Evolutionary conservation across 2,329 filamentous ascomycete genomes (phyloP), one percentile per base, ranked within the genome.

Genomic region (Septoria linicola): DNA sequence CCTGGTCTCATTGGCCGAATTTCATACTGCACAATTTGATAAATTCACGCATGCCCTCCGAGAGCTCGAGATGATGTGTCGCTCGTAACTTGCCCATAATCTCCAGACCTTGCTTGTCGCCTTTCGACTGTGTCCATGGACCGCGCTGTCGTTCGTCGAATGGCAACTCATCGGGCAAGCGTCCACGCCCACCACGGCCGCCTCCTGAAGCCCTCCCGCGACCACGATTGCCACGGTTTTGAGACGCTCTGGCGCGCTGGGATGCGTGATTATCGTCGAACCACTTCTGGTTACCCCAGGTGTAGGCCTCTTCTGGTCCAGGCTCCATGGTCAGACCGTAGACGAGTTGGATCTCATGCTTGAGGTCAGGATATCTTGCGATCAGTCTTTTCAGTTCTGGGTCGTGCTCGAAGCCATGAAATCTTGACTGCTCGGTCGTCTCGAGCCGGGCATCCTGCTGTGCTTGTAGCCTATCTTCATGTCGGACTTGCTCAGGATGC

Each of bases 21-120:
- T 70, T 71, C 55, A 76, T 61, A 39, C 66, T 69, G 47, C 76
- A 68, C 47, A 77, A 51, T 49, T 72, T 68, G 14, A 70, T 67
- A 58, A 76, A 76, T 40, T 74, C 71, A 4, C 56, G 60, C 61
- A 76, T 65, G 1, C 67, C 72, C 27, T 72, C 70, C 21, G 68
- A 64, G 48, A 67, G 64, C 37, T 65, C 63, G 13, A 64, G 63
- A 1, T 63, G 66, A 4, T 61, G 60, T 14, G 56, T 59, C 5
- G 64, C 50, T 36, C 65, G 60, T 61, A 67, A 61, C 36, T 56
- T 62, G 36, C 55, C 59, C 7, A 70, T 52, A 27, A 63, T 43
- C 16, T 59, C 55, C 37, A 63, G 45, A 1, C 62, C 68, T 42
- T 70, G 66, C 37, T 63, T 62, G 34, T 71, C 66, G 6, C 67